phyloP scores from a whole-genome alignment of 2,329 filamentous ascomycete genomes.

The Aspergillus intermedius region DNA sequence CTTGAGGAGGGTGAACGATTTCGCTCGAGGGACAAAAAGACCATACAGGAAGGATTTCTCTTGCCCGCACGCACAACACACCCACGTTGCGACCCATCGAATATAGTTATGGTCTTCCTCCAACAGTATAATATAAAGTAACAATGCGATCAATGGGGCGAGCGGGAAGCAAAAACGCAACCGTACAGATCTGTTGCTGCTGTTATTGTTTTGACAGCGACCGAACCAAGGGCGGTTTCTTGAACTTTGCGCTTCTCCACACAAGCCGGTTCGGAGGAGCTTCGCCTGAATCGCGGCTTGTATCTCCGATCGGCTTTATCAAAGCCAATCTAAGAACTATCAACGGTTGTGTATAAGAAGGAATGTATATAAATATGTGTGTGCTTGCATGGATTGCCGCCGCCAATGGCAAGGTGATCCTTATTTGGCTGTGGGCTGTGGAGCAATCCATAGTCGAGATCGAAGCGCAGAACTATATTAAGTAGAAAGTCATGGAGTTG shows the following conservation, averaged over 20 bases:
- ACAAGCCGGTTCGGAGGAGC: constrained; percentile 19
- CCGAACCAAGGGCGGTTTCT: constrained; percentile 22
- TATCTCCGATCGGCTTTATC: constrained; percentile 31
- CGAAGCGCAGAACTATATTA: too few relatives aligned
- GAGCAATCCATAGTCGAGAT: too few relatives aligned
- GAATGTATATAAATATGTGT: background rate
- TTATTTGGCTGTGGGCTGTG: too few relatives aligned
- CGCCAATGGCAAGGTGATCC: too few relatives aligned
- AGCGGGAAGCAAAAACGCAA: background rate
- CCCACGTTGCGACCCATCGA: constrained; percentile 17
- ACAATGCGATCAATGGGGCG: background rate
- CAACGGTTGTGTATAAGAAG: background rate
- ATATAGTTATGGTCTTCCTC: constrained; percentile 1
- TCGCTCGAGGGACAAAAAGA: background rate
- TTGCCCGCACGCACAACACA: constrained; percentile 18
- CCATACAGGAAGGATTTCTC: constrained; percentile 18
- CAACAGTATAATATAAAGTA: background rate
- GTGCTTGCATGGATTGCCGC: too few relatives aligned
- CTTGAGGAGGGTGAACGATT: too few relatives aligned
- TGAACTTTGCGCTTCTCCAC: constrained; percentile 32
- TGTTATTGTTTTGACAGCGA: background rate
- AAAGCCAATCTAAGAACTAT: background rate
- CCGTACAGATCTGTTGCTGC: background rate
- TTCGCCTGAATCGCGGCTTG: constrained; percentile 8
- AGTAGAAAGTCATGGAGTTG: too few relatives aligned